Conservation (phyloP, 352 stramenopile genomes). For the Phytophthora lateralis region DNA sequence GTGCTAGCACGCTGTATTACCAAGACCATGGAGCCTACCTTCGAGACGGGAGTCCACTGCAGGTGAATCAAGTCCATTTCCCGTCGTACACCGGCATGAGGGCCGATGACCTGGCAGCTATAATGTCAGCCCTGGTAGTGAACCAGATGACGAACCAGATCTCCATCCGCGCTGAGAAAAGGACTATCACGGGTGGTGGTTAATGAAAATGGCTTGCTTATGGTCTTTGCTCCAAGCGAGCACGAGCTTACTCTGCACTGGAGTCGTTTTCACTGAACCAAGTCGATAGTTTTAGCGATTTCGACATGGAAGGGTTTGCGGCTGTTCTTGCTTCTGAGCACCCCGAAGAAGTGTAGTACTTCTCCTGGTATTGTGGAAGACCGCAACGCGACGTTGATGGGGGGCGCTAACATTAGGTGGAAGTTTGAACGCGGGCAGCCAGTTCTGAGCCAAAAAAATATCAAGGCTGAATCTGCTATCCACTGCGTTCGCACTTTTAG, state of each 20-base stretch:
- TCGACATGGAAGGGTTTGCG: conserved; percentile 1
- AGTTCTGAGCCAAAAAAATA: background rate
- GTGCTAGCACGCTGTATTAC: conserved; percentile 1
- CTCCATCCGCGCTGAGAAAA: conserved; percentile 1
- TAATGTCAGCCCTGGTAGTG: conserved; percentile 9
- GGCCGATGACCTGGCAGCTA: background rate
- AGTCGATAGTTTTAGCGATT: conserved; percentile 2
- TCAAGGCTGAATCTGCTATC: background rate
- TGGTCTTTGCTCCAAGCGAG: conserved; percentile 18
- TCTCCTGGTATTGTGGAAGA: conserved; percentile 4
- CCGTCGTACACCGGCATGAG: background rate
- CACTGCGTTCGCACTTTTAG: conserved; percentile 8
- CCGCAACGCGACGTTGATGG: conserved; percentile 5
- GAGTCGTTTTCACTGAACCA: conserved; percentile 1
- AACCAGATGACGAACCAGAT: conserved; percentile 15
- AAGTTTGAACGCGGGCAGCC: background rate
- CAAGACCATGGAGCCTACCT: conserved; percentile 1
- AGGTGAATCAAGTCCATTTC: conserved; percentile 8
- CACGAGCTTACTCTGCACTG: conserved; percentile 2
- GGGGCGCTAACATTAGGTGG: conserved; percentile 8
- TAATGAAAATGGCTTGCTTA: conserved; percentile 20
- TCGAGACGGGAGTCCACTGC: conserved; percentile 9
- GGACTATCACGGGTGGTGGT: background rate
- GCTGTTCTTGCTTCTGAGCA: conserved; percentile 10
- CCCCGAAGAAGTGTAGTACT: conserved; percentile 15